These are phyloP conservation scores for Zalaria sp. DNA, from an alignment of 2,329 filamentous ascomycete species.

Conservation along the genomic window DNA sequence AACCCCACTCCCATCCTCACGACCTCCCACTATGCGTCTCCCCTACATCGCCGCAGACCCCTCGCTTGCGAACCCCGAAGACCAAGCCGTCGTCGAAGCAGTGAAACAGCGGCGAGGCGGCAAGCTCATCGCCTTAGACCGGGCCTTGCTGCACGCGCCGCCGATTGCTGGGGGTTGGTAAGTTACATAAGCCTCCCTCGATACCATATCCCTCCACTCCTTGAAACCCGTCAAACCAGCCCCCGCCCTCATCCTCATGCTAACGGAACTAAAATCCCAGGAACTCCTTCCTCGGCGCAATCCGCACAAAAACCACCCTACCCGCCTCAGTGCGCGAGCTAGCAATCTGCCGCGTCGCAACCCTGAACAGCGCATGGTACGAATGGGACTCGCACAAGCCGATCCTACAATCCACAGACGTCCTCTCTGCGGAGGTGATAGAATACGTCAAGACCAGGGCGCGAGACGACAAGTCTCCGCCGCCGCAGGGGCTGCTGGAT, in stretches of 20 bases:
- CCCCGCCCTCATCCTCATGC: too few species aligned
- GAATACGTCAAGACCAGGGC: slow-evolving; percentile 14
- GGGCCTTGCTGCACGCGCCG: slow-evolving; percentile 62
- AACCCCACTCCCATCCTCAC: too few species aligned
- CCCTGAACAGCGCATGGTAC: slow-evolving; percentile 19
- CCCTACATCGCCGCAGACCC: slow-evolving; percentile 46
- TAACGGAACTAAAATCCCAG: neutral
- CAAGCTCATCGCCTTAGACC: slow-evolving; percentile 60
- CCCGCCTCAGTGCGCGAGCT: slow-evolving; percentile 15
- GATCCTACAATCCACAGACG: slow-evolving; percentile 7
- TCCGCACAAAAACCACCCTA: slow-evolving; percentile 19
- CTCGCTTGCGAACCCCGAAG: slow-evolving; percentile 31
- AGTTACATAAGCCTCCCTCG: neutral
- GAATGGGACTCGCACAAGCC: slow-evolving; percentile 20
- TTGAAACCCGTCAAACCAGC: too few species aligned
- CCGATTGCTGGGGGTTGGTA: slow-evolving; percentile 61
- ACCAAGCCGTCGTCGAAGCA: slow-evolving; percentile 47
- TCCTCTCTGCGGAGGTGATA: slow-evolving; percentile 11
- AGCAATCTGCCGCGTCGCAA: slow-evolving; percentile 21
- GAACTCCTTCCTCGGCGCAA: slow-evolving; percentile 48
- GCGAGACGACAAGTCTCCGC: slow-evolving; percentile 3
- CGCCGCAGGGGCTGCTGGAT: slow-evolving; percentile 9
- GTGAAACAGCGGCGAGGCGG: slow-evolving; percentile 40
- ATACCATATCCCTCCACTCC: too few species aligned
- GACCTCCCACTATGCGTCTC: slow-evolving; percentile 41